phyloP scores from a whole-genome alignment of 768 basidiomycete species.

The Mycena latifolia region DNA sequence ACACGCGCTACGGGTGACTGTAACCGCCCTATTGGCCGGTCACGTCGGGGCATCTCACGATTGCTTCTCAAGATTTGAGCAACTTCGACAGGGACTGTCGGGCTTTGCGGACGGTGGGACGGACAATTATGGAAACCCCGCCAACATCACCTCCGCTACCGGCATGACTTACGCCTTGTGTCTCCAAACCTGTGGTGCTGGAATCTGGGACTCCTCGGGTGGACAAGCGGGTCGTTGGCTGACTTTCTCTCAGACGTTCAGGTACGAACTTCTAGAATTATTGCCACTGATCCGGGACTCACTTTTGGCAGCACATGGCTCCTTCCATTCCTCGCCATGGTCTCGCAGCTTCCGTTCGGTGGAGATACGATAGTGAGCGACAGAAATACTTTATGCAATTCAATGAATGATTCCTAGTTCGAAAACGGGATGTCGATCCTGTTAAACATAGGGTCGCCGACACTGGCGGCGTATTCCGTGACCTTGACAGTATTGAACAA shows the following conservation, averaged over 20 bases:
- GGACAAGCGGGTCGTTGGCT: neutral
- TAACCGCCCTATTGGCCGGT: no score
- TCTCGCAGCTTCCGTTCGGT: neutral
- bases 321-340: neutral
- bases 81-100: neutral
- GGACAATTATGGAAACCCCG: constrained; percentile 5
- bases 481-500: neutral
- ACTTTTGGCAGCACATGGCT: neutral
- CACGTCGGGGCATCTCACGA: neutral
- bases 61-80: neutral
- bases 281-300: no score
- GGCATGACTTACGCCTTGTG: constrained; percentile 5
- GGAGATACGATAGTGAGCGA: neutral
- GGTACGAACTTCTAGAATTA: no score
- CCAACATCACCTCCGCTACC: neutral
- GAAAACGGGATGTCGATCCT: neutral
- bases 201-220: neutral
- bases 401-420: neutral
- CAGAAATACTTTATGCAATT: neutral
- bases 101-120: neutral
- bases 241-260: neutral
- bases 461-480: neutral
- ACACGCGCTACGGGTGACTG: no score
- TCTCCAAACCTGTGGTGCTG: neutral
- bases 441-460: neutral